Conservation (phyloP, 495 filamentous ascomycete genomes). For the Aspergillus haitiensis region DNA sequence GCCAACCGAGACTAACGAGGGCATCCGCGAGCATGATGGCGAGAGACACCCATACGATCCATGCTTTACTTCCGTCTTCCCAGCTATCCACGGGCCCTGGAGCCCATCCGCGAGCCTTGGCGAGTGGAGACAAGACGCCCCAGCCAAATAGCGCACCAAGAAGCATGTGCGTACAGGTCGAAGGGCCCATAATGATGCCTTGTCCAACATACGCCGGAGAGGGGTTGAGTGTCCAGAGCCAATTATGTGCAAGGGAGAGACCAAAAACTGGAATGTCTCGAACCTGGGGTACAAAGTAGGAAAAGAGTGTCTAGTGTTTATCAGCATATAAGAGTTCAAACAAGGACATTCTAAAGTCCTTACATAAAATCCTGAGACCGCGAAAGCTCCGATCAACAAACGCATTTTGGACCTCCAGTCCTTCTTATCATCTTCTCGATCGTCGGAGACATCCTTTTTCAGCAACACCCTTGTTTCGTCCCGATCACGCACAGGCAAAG, state of each 20-base stretch:
- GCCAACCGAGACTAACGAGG: slow-evolving; percentile 79
- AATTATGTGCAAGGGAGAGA: slow-evolving; percentile 65
- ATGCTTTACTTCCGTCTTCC: slow-evolving; percentile 89
- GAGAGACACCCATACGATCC: slow-evolving; percentile 95
- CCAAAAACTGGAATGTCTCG: slow-evolving; percentile 86
- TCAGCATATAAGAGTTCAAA: slow-evolving; percentile 18
- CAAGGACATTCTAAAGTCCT: slow-evolving; percentile 15
- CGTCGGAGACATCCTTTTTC: slow-evolving; percentile 29
- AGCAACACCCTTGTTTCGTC: slow-evolving; percentile 26
- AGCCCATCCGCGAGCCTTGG: slow-evolving; percentile 84
- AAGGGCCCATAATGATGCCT: slow-evolving; percentile 79
- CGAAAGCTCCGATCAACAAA: slow-evolving; percentile 59
- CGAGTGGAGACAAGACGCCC: slow-evolving; percentile 86
- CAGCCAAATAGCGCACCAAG: slow-evolving; percentile 88
- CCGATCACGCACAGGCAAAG: slow-evolving; percentile 11
- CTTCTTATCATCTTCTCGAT: slow-evolving; percentile 37
- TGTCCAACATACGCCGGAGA: slow-evolving; percentile 89
- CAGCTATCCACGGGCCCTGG: slow-evolving; percentile 83
- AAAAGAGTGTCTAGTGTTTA: slow-evolving; percentile 66
- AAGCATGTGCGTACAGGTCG: slow-evolving; percentile 94
- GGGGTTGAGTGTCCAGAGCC: slow-evolving; percentile 96
- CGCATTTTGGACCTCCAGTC: slow-evolving; percentile 66
- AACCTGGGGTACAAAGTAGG: slow-evolving; percentile 87
- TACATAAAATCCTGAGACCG: slow-evolving; percentile 55
- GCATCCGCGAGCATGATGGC: slow-evolving; percentile 97